Base-by-base conservation (phyloP, 257 asterid genomes). In the Solanum clarkiae region DNA sequence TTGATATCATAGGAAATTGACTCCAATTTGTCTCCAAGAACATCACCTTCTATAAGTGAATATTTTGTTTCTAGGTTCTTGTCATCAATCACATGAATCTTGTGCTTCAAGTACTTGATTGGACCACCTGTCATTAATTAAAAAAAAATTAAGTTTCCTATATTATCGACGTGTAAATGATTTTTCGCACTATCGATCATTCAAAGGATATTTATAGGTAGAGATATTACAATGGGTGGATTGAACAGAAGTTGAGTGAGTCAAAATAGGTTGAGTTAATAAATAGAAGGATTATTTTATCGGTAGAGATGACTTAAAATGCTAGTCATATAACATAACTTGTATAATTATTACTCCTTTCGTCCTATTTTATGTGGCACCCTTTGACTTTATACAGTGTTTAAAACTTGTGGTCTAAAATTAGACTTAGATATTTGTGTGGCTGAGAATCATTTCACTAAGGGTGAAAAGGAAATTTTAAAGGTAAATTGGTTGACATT, bases 41-140 rank as follows among this genome's bases (percentile, higher is more conserved):
- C 29, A 70, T 4, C 53, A 8, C 79, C 53, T 70, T 70, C 79
- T 1, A 70, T 40, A 18, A 70, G 51, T 70, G 79, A 70, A 40
- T 70, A 70, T 10, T 70, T 70, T 18, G 53, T 70, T 18, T 0
- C 79, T 1, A 70, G 40, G 26, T 70, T 90, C 6, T 85, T 85
- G 4, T 32, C 71, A 84, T 89, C 93, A 47, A 87, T 2, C 7
- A n/a, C 81, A 8, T 91, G 92, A 3, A 89, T 85, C 6, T 84
- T 87, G 42, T 90, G 88, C 86, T 89, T 91, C 20, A 80, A 55
- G 29, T 80, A 83, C 88, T 91, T 90, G 0, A 65, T 55, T 51
- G 79, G 90, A 7, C 86, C 85, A 17, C 89, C 87, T 88, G 74
- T 32, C 15, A 18, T 81, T 59, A 12, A 29, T 8, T 8, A 42